A percentile compares a stretch with the other conserved stretches of the same genome.
These are phyloP conservation scores for Paracorniculantispora psalliotae DNA, from an alignment of 2,329 filamentous ascomycete species.

Conservation along the genomic window DNA sequence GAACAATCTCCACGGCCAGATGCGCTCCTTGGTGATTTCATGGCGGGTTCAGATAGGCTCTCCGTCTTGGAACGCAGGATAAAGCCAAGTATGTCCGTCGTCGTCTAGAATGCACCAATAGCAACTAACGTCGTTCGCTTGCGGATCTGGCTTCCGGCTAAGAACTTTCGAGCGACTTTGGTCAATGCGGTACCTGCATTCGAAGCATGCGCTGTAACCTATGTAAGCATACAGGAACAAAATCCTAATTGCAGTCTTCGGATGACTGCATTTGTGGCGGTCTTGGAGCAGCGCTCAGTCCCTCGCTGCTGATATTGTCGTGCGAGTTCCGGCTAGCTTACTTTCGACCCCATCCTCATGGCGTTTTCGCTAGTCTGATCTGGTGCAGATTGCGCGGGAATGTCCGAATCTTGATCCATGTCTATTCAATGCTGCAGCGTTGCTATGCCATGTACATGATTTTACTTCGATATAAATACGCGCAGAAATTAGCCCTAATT, in stretches of 20 bases:
- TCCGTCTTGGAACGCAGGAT: neutral
- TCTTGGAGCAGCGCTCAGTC: neutral
- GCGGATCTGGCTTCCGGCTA: neutral
- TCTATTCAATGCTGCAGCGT: neutral
- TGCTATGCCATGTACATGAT: too few relatives aligned
- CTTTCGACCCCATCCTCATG: neutral
- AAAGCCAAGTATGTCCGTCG: neutral
- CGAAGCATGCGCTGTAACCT: neutral
- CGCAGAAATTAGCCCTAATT: too few relatives aligned
- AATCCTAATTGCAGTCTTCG: neutral
- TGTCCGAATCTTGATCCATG: neutral
- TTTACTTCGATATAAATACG: too few relatives aligned
- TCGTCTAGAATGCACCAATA: neutral
- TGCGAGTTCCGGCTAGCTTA: neutral
- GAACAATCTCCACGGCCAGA: too few relatives aligned
- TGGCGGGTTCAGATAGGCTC: too few relatives aligned
- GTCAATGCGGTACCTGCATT: neutral
- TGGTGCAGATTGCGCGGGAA: neutral
- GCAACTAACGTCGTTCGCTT: neutral
- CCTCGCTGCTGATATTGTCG: neutral
- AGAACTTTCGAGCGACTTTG: neutral
- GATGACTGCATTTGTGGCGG: neutral
- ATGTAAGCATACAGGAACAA: neutral
- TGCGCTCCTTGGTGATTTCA: too few relatives aligned
- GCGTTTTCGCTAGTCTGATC: neutral